A percentile compares a stretch with the other conserved stretches of the same genome.
These are phyloP conservation scores for Thozetella sp. DNA, from an alignment of 495 filamentous ascomycete genomes.

Conservation along the genomic window DNA sequence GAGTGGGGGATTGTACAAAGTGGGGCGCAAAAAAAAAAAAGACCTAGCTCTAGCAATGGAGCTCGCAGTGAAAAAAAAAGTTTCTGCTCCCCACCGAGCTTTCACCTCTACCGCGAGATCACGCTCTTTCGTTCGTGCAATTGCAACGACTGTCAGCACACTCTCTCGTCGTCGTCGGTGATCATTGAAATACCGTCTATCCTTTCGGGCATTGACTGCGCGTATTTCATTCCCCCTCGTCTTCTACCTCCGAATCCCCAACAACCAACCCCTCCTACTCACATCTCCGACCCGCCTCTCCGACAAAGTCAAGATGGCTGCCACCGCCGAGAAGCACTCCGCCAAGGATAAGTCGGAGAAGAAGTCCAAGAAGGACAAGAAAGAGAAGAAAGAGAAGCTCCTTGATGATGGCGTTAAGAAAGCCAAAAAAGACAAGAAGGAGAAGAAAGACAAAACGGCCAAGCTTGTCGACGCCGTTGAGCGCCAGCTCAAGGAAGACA, in stretches of 20 bases:
- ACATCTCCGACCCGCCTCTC: not conserved
- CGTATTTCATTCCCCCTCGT: not conserved
- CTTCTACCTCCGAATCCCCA: not conserved
- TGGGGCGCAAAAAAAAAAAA: no score
- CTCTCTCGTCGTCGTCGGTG: no score
- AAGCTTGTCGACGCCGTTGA: constrained; percentile 40
- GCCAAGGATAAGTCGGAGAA: constrained; percentile 67
- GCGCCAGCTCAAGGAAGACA: constrained; percentile 27
- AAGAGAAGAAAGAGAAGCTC: constrained; percentile 75
- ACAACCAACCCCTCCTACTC: not conserved
- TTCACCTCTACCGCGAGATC: no score
- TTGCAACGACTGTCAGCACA: no score
- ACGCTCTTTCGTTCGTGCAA: no score
- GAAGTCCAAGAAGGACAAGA: constrained; percentile 80
- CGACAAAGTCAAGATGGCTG: not conserved
- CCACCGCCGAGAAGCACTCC: constrained; percentile 1
- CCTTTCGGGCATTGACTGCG: not conserved
- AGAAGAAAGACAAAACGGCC: constrained; percentile 58
- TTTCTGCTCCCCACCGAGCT: no score
- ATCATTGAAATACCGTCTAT: not conserved
- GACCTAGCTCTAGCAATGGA: no score
- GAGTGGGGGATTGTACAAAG: no score
- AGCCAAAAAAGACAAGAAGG: constrained; percentile 64
- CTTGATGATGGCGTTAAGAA: constrained; percentile 77
- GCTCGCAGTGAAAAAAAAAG: no score